These are phyloP conservation scores for Alternaria sp. DNA, from an alignment of 2,329 filamentous ascomycete species.

Conservation along the genomic window DNA sequence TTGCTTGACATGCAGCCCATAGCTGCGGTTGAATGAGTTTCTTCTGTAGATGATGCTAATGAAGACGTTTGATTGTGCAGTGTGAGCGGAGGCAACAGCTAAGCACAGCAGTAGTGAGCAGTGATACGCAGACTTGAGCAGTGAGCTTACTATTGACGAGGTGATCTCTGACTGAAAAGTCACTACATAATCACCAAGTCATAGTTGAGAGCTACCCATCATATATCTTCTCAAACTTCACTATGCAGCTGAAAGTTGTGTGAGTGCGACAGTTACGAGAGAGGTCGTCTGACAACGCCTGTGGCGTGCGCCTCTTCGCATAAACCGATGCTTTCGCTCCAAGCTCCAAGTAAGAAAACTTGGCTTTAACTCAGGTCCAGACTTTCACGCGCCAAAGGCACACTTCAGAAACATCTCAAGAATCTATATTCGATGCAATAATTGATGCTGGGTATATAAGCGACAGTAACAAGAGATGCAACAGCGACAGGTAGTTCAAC, in stretches of 20 bases:
- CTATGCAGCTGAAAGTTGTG: background rate
- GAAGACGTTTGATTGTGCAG: no score
- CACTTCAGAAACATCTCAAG: background rate
- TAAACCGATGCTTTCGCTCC: background rate
- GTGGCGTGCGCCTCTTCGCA: background rate
- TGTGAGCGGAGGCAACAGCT: background rate
- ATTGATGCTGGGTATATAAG: conserved; percentile 1
- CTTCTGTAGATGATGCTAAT: no score
- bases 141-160: background rate
- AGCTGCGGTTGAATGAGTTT: no score
- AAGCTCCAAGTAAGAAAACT: background rate
- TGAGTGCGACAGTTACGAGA: background rate
- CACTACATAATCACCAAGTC: background rate
- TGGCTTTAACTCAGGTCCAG: background rate
- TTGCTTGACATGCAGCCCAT: conserved; percentile 20
- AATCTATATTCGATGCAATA: background rate
- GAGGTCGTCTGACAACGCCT: background rate
- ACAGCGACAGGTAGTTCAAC: background rate
- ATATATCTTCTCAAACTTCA: background rate
- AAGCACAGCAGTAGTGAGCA: background rate
- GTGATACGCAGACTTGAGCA: background rate
- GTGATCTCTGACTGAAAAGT: background rate
- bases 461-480: background rate
- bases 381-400: background rate
- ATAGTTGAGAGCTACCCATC: background rate